Evolutionary conservation across 2,329 filamentous ascomycete species (phyloP), one percentile per base, ranked within the genome.

Genomic region (Xylariaceae sp.): DNA sequence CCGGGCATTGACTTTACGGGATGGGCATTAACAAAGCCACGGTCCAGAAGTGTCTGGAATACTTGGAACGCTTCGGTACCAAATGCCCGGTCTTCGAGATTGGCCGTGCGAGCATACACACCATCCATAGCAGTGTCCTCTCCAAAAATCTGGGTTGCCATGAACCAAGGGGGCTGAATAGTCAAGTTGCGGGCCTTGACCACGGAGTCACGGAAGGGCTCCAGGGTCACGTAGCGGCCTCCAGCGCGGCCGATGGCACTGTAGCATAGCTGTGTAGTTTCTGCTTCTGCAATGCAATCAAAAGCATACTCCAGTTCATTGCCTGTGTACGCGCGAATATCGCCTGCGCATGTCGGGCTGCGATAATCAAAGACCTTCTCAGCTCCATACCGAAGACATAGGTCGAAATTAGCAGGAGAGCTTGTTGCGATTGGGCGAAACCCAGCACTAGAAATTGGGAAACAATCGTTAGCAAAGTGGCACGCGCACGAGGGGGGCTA

Each of bases 351-450:
- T 2, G 67, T 70, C 0, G 73, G 60, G 0, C 63, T 67, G 36
- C 66, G 61, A 62, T 83, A 79, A 67, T 84, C 79, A 62, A 82
- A 81, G 4, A 69, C 72, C 4, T 68, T 65, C 4, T 71, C 73
- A 1, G 81, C 81, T 1, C 82, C 81, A 28, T 71, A 74, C 0
- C 53, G 54, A 31, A 71, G 69, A n/a, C 75, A 76, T 1, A 80
- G 70, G 2, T 73, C 73, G 47, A 73, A 74, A 60, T 80, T 82
- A 29, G 58, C 50, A 0, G 76, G 71, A 0, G 79, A 79, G 60
- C 76, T 78, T 1, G 78, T 81, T 0, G 78, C 70, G n/a, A 82
- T 74, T 3, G 76, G 73, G 0, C 58, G 69, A 14, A 75, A 68
- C 0, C 79, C 78, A 12, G 75, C 58, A 6, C 62, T 69, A 14